A percentile compares a stretch with the other conserved stretches of the same genome.
Evolutionary conservation across 768 basidiomycete genomes (phyloP).

Genomic region (Leccinum boreale): DNA sequence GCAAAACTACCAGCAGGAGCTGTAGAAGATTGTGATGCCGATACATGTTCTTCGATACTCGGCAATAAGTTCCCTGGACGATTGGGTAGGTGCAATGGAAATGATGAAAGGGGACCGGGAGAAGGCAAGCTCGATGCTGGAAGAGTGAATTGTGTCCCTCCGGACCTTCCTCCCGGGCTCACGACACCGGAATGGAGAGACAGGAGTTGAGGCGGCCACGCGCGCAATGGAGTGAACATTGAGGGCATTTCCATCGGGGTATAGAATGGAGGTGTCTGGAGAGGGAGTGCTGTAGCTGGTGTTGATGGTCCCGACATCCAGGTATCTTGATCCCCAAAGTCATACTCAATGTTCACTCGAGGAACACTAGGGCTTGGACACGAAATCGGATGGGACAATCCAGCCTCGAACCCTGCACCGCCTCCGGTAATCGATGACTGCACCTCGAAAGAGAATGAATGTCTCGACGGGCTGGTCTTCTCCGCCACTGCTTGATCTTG

Average conservation of each 20-base stretch:
- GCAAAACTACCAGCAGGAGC: not conserved
- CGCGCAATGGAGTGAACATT: constrained; percentile 10
- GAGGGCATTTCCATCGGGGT: constrained; percentile 25
- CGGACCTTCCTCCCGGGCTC: constrained; percentile 2
- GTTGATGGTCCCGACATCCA: constrained; percentile 20
- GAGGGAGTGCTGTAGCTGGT: constrained; percentile 20
- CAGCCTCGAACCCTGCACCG: not conserved
- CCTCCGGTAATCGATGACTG: constrained; percentile 1
- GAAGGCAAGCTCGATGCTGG: not conserved
- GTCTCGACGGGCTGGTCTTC: not conserved
- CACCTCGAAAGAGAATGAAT: constrained; percentile 8
- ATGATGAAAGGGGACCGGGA: constrained; percentile 9
- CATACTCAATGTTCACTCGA: constrained; percentile 22
- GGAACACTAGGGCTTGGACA: constrained; percentile 8
- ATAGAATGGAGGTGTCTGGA: constrained; percentile 25
- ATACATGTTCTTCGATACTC: constrained; percentile 14
- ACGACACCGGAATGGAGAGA: not conserved
- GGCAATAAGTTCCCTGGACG: constrained; percentile 12
- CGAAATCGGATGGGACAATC: not conserved
- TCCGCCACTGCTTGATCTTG: not conserved
- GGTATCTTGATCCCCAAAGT: constrained; percentile 19
- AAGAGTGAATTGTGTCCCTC: constrained; percentile 6
- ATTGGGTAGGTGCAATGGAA: constrained; percentile 19
- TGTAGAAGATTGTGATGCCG: not conserved
- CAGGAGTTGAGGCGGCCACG: constrained; percentile 4